Base-by-base conservation (phyloP, 2,329 filamentous ascomycete genomes). In the Aspergillus aculeatinus region DNA sequence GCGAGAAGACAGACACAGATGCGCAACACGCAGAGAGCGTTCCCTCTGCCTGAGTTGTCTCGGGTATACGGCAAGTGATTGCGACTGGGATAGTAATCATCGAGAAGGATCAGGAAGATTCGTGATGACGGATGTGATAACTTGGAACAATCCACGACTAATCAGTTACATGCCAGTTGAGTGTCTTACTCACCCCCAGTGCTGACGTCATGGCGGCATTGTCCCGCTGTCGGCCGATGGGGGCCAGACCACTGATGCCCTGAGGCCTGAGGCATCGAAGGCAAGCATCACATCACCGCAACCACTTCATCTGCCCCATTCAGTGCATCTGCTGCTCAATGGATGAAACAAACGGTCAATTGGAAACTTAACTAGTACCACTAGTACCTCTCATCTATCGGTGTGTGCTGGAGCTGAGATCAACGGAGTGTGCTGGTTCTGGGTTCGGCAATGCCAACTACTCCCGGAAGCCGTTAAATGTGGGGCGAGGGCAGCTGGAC, bases 401-500 rank as follows among this genome's bases (percentile, higher is more conserved):
- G 39, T 6, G 39, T 44, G 39, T 44, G 14, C 16, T 16, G 16
- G 21, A 25, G 48, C 48, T 11, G 19, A 11, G 48, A 12, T 49
- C 23, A 3, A 11, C 3, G 2, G 11, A 27, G 14, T 21, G 29
- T 33, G 42, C 14, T 29, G 27, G 27, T 29, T 29, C 39, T 44
- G 27, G 6, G 25, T 21, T 55, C 53, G 53, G 53, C 53, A 55
- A 48, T 48, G 39, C 25, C 10, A 11, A 48, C 25, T n/a, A 47
- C 12, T 27, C 29, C 21, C 48, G 53, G 44, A 44, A 55, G 53
- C 53, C 53, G 53, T 55, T 55, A 44, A 23, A 27, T 44, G 53
- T 55, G 53, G 53, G 53, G 42, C 53, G 42, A 25, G 53, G 10
- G 53, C 44, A 55, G 44, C 16, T 44, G 39, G n/a, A 55, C 53